phyloP scores from a whole-genome alignment of 148 eudicot species.

The Spergularia marina region DNA sequence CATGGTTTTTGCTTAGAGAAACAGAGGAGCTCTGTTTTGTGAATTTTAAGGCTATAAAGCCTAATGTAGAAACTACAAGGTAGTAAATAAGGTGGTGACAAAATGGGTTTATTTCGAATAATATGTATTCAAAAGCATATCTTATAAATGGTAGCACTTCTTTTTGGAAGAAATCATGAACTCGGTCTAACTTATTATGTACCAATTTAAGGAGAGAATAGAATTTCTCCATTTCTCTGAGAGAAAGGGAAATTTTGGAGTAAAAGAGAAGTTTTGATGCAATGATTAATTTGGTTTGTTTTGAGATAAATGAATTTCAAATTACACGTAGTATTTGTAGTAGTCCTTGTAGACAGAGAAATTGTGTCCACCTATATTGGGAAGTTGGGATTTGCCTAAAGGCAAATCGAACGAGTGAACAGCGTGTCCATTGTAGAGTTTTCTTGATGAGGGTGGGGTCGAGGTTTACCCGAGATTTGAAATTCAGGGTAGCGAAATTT shows the following conservation, averaged over 20 bases:
- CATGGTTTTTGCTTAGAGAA: conserved; percentile 17
- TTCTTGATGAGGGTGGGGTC: no score
- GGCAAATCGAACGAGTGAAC: no score
- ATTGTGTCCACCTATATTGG: no score
- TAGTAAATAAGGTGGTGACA: conserved; percentile 34
- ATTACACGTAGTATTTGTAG: not conserved
- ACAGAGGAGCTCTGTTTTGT: not conserved
- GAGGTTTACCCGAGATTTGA: no score
- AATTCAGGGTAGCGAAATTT: no score
- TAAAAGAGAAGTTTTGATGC: not conserved
- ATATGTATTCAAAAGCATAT: conserved; percentile 4
- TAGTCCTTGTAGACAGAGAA: no score
- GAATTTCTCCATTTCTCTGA: conserved; percentile 9
- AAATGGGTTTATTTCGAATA: conserved; percentile 22
- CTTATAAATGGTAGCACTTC: not conserved
- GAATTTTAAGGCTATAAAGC: conserved; percentile 25
- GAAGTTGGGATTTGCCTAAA: no score
- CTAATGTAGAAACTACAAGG: conserved; percentile 24
- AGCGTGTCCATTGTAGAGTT: no score
- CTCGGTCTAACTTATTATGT: not conserved
- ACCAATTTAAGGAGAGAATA: not conserved
- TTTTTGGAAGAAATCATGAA: not conserved
- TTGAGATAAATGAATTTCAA: not conserved
- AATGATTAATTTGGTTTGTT: not conserved
- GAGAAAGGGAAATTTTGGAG: not conserved